phyloP scores from a whole-genome alignment of 2,329 filamentous ascomycete species.

The Ophiocordyceps robertsii region DNA sequence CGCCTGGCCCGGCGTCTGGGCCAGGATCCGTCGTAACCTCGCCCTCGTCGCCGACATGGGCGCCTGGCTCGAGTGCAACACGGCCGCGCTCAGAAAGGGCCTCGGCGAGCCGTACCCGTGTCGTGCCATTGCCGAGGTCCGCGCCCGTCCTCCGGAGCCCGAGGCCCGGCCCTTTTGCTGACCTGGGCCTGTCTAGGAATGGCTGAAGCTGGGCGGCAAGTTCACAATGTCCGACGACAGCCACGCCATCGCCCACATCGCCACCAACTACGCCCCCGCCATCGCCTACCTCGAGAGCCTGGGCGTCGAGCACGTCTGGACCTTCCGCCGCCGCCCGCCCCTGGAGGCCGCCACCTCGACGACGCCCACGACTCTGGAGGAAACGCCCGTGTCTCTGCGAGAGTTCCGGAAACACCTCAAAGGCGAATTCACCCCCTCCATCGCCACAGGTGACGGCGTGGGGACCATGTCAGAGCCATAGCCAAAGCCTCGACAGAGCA shows the following conservation, averaged over 20 bases:
- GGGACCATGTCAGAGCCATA: not conserved
- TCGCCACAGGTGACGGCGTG: not conserved
- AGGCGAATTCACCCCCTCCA: too few relatives aligned
- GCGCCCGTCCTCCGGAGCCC: too few relatives aligned
- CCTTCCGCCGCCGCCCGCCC: slow-evolving; percentile 26
- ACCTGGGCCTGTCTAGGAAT: slow-evolving; percentile 45
- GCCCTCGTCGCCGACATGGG: slow-evolving; percentile 58
- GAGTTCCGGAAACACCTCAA: slow-evolving; percentile 22
- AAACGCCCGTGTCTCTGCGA: slow-evolving; percentile 28
- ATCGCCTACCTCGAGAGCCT: slow-evolving; percentile 56
- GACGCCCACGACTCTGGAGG: slow-evolving; percentile 21
- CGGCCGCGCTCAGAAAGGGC: slow-evolving; percentile 75
- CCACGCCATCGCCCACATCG: slow-evolving; percentile 76
- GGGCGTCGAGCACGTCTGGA: slow-evolving; percentile 51
- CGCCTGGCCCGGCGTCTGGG: slow-evolving; percentile 62
- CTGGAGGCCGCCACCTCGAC: slow-evolving; percentile 12
- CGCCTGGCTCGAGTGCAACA: slow-evolving; percentile 83
- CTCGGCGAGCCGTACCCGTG: slow-evolving; percentile 83
- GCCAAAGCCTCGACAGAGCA: not conserved
- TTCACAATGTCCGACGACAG: slow-evolving; percentile 95
- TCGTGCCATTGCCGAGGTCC: slow-evolving; percentile 60
- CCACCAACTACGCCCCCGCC: slow-evolving; percentile 64
- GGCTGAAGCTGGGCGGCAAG: slow-evolving; percentile 56
- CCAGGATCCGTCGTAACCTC: slow-evolving; percentile 60
- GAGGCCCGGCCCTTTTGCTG: not conserved